Percentiles rank a stretch among this genome's conserved stretches.
These are phyloP conservation scores for Favolaschia claudopus DNA, from an alignment of 768 basidiomycete genomes.

Conservation along the genomic window DNA sequence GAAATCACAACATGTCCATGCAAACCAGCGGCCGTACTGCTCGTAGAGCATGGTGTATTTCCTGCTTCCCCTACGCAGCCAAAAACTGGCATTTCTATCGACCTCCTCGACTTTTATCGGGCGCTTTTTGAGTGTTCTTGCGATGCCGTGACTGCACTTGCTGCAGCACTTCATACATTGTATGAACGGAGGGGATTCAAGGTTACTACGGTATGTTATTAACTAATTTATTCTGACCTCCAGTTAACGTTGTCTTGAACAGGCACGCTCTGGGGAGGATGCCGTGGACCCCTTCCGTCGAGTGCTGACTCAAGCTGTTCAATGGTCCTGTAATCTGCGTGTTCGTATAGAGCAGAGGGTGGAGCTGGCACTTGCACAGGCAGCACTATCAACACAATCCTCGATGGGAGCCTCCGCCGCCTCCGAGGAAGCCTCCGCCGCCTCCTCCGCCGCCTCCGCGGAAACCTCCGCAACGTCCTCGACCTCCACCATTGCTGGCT, in stretches of 20 bases:
- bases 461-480: too few relatives aligned
- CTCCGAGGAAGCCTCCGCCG: too few relatives aligned
- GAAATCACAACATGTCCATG: too few relatives aligned
- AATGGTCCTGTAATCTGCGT: slow-evolving; percentile 33
- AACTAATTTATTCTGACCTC: neutral
- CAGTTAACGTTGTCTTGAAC: too few relatives aligned
- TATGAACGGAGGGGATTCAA: slow-evolving; percentile 36
- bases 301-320: too few relatives aligned
- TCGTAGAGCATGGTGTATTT: slow-evolving; percentile 23
- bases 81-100: slow-evolving; percentile 15
- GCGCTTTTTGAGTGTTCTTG: too few relatives aligned
- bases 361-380: slow-evolving; percentile 4
- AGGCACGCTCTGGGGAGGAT: slow-evolving; percentile 30
- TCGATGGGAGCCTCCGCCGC: too few relatives aligned
- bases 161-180: slow-evolving; percentile 33
- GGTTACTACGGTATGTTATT: slow-evolving; percentile 25
- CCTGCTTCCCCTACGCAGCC: slow-evolving; percentile 22
- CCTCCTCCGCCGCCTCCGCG: too few relatives aligned
- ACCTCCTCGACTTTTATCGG: too few relatives aligned
- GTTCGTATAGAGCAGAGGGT: slow-evolving; percentile 23
- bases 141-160: slow-evolving; percentile 36
- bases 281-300: slow-evolving; percentile 38
- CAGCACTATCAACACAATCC: neutral
- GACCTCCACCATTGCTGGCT: too few relatives aligned
- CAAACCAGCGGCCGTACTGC: neutral